Conservation (phyloP, 176 grass and related monocot species). For the Oryza punctata region DNA sequence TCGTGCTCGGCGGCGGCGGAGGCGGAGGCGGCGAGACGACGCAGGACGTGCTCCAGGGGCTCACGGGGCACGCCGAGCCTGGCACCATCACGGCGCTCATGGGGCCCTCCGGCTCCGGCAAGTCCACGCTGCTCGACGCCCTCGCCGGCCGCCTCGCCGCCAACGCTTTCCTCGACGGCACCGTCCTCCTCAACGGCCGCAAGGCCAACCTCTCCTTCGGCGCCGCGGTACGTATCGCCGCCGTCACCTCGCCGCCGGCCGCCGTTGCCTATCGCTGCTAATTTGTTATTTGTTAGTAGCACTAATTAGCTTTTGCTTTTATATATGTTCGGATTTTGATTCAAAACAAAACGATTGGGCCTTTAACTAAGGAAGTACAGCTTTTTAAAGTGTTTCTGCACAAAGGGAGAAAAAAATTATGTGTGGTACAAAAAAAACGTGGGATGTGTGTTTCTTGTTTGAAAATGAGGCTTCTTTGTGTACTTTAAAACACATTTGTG, state of each 20-base stretch:
- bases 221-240: constrained; percentile 72
- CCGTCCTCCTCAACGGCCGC: constrained; percentile 85
- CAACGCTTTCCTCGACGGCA: constrained; percentile 83
- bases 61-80: constrained; percentile 87
- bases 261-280: no score
- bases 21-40: constrained; percentile 46
- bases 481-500: not conserved
- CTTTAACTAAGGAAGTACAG: not conserved
- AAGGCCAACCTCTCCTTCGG: constrained; percentile 96
- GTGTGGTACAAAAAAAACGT: not conserved
- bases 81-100: constrained; percentile 93
- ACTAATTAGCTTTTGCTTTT: not conserved
- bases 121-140: constrained; percentile 91
- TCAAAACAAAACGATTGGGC: no score
- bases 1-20: constrained; percentile 43
- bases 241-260: not conserved
- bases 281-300: no score
- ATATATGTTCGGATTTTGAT: not conserved
- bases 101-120: constrained; percentile 92
- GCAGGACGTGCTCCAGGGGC: constrained; percentile 75
- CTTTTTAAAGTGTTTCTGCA: not conserved
- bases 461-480: not conserved
- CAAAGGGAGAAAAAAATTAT: not conserved
- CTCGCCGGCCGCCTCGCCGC: constrained; percentile 79
- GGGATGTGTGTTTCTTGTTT: not conserved